Evolutionary conservation across 169 alveolate genomes (phyloP).

Genomic region (Plasmodium billcollinsi): DNA sequence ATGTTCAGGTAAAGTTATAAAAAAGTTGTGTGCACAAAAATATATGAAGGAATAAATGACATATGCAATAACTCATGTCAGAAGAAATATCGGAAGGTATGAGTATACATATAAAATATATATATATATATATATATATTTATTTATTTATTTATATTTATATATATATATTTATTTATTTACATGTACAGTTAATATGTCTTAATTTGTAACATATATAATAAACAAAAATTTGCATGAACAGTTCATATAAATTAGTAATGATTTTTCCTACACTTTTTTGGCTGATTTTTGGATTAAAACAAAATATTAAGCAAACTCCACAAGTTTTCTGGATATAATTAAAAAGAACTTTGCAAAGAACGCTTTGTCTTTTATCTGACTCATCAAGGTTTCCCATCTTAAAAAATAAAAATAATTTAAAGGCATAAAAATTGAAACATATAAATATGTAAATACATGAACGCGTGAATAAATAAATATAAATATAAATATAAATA

Average conservation of each 20-base stretch:
- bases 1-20: too few relatives aligned
- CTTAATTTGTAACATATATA: neutral
- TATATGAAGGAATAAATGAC: too few relatives aligned
- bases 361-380: conserved; percentile 68
- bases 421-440: neutral
- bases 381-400: conserved; percentile 72
- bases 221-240: neutral
- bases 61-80: too few relatives aligned
- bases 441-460: neutral
- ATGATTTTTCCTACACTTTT: conserved; percentile 34
- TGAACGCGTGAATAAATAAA: neutral
- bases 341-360: conserved; percentile 61
- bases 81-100: too few relatives aligned
- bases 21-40: neutral
- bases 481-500: neutral
- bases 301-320: conserved; percentile 68
- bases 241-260: neutral
- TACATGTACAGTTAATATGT: neutral
- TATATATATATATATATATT: conserved; percentile 6
- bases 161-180: neutral
- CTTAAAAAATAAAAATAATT: conserved; percentile 1
- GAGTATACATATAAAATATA: neutral
- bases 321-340: conserved; percentile 70
- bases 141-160: neutral
- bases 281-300: conserved; percentile 53